Base-by-base conservation (phyloP, 371 early-diverging fungal species). In the Choanephora cucurbitarum region DNA sequence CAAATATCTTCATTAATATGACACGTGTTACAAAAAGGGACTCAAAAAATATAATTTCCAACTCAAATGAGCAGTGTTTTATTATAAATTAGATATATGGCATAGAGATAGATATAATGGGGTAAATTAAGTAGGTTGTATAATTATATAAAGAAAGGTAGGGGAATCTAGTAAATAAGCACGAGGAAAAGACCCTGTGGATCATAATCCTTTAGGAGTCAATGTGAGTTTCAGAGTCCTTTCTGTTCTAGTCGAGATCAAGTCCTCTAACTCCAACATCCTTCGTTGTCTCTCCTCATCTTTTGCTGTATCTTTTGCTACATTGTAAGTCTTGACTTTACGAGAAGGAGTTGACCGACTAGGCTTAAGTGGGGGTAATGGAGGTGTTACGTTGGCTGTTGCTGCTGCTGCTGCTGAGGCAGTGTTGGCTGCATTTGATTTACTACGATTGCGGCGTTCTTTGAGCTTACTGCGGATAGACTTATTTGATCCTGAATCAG, bases 141-240 rank as follows among this genome's bases (percentile, higher is more conserved):
- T n/a, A 48, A 17, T 21, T 24, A 5, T 34, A 19, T 32, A 33
- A n/a, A 9, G 9, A 21, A 37, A 50, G 13, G n/a, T n/a, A n/a
- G n/a, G n/a, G n/a, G 28, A 28, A 37, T 37, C 8, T 7, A 43
- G 43, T 43, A 43, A 43, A 28, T 3, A 28, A 28, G 7, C 28
- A 28, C 28, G 28, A 28, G 28, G 28, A 28, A n/a, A 28, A 28
- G 44, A 55, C 19, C 28, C 13, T n/a, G 21, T 37, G 39, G 28
- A 40, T 44, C 49, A 40, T 15, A 65, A 21, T 37, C 56, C 65
- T 59, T 70, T 67, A n/a, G 78, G 78, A 52, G 78, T 77, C 45
- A 77, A 51, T 40, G 67, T 69, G 49, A 77, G 52, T 46, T 73
- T 77, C 18, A 77, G 52, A 19, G 78, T 77, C 42, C 78, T 73